Percentiles rank a stretch among this genome's conserved stretches.
These are phyloP conservation scores for Cyberlindnera nakhonratchasimensis DNA, from an alignment of 805 yeast species.

Conservation along the genomic window DNA sequence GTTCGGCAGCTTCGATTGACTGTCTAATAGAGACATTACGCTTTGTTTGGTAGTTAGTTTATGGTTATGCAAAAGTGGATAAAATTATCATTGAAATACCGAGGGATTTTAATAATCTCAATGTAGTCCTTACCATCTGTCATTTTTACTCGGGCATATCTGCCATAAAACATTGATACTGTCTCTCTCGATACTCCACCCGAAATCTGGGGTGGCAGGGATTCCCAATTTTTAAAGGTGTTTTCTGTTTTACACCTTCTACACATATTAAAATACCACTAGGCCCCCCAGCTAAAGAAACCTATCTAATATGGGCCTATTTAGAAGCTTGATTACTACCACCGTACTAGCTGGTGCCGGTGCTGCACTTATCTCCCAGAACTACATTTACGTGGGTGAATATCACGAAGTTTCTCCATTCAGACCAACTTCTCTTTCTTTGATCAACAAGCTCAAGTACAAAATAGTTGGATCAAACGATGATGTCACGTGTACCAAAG, in stretches of 20 bases:
- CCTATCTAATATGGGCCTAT: conserved; percentile 6
- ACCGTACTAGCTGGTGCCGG: conserved; percentile 11
- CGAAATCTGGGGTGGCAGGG: neutral
- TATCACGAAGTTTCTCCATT: conserved; percentile 20
- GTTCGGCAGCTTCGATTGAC: conserved; percentile 13
- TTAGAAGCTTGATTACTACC: conserved; percentile 6
- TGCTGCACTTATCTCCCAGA: conserved; percentile 5
- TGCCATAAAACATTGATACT: neutral
- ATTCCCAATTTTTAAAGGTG: neutral
- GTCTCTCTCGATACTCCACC: neutral
- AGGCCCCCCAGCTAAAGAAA: neutral
- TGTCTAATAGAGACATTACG: conserved; percentile 7
- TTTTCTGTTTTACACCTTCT: neutral
- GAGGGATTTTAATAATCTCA: neutral
- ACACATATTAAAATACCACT: neutral
- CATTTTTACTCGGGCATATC: neutral
- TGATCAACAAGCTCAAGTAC: conserved; percentile 5
- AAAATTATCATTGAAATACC: neutral
- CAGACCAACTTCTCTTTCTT: conserved; percentile 1
- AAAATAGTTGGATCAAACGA: conserved; percentile 10
- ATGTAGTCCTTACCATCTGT: neutral
- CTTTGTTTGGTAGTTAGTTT: neutral
- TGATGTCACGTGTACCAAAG: conserved; percentile 10
- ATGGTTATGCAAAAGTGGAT: neutral
- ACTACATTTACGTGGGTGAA: conserved; percentile 19